Evolutionary conservation across 2,329 filamentous ascomycete species (phyloP).

Genomic region (Massarina eburnea): DNA sequence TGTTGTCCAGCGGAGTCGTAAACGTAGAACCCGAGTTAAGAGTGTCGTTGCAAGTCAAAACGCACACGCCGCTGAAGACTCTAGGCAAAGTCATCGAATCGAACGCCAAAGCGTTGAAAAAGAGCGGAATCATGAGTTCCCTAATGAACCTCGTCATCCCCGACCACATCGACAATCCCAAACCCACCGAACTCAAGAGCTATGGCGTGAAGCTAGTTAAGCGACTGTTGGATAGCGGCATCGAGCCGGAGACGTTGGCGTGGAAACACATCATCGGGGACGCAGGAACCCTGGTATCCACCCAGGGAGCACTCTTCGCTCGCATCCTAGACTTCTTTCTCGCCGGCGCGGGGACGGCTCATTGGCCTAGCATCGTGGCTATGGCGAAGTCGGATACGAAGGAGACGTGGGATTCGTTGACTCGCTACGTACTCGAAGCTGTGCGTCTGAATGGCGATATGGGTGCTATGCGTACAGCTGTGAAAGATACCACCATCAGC

Average conservation of each 20-base stretch:
- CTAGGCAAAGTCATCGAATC: constrained; percentile 54
- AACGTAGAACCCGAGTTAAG: constrained; percentile 56
- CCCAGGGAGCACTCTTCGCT: constrained; percentile 60
- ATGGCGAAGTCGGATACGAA: constrained; percentile 50
- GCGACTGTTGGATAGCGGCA: constrained; percentile 47
- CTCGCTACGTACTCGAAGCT: constrained; percentile 54
- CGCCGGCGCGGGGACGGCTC: constrained; percentile 47
- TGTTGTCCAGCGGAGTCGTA: constrained; percentile 59
- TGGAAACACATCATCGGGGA: constrained; percentile 62
- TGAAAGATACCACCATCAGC: constrained; percentile 34
- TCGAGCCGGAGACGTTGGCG: constrained; percentile 52
- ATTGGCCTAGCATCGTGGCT: constrained; percentile 52
- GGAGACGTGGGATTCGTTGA: constrained; percentile 50
- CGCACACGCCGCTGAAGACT: constrained; percentile 49
- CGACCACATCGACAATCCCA: constrained; percentile 18
- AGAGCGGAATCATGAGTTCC: constrained; percentile 44
- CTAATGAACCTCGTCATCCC: constrained; percentile 47
- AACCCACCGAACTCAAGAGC: constrained; percentile 47
- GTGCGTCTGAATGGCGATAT: constrained; percentile 48
- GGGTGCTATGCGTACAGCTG: constrained; percentile 43
- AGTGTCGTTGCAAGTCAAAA: constrained; percentile 54
- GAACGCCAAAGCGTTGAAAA: constrained; percentile 51
- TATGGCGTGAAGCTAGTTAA: constrained; percentile 58
- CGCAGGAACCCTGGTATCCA: constrained; percentile 56
- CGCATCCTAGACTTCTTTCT: constrained; percentile 62